A percentile compares a stretch with the other conserved stretches of the same genome.
These are phyloP conservation scores for Batkoa obscura DNA, from an alignment of 371 early-diverging fungal species.

Conservation along the genomic window DNA sequence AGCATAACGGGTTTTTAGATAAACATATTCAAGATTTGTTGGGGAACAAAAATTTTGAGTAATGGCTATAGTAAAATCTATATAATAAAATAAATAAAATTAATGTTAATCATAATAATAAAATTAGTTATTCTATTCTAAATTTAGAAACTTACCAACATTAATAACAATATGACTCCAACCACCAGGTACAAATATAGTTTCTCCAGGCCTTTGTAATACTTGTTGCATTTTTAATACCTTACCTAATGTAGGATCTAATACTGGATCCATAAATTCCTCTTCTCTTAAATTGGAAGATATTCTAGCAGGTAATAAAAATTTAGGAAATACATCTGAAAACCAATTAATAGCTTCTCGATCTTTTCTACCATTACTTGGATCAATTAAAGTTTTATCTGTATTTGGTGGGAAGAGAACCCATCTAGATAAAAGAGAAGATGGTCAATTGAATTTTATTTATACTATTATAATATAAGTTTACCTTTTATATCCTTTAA, in stretches of 20 bases:
- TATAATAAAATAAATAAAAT: neutral
- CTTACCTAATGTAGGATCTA: slow-evolving; percentile 19
- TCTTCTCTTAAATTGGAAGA: slow-evolving; percentile 11
- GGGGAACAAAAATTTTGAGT: slow-evolving; percentile 67
- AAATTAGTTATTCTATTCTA: too few species aligned
- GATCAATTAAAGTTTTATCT: slow-evolving; percentile 28
- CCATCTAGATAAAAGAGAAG: slow-evolving; percentile 20
- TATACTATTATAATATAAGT: neutral
- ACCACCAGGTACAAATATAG: slow-evolving; percentile 69
- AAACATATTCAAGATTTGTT: slow-evolving; percentile 52
- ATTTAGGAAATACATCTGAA: slow-evolving; percentile 40
- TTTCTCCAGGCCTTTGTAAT: slow-evolving; percentile 56
- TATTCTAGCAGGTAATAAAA: slow-evolving; percentile 11
- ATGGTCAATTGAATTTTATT: slow-evolving; percentile 4
- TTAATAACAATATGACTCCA: slow-evolving; percentile 77
- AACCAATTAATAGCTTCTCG: slow-evolving; percentile 68
- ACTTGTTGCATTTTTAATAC: slow-evolving; percentile 49
- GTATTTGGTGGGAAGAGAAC: slow-evolving; percentile 45
- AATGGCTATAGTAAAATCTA: slow-evolving; percentile 56
- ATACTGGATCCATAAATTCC: slow-evolving; percentile 10
- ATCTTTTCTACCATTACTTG: slow-evolving; percentile 39
- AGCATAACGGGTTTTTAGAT: slow-evolving; percentile 38
- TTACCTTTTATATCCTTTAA: slow-evolving; percentile 34
- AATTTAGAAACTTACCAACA: slow-evolving; percentile 21
- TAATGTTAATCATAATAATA: neutral